phyloP scores from a whole-genome alignment of 139 green algal genomes.

The Micractinium conductrix region DNA sequence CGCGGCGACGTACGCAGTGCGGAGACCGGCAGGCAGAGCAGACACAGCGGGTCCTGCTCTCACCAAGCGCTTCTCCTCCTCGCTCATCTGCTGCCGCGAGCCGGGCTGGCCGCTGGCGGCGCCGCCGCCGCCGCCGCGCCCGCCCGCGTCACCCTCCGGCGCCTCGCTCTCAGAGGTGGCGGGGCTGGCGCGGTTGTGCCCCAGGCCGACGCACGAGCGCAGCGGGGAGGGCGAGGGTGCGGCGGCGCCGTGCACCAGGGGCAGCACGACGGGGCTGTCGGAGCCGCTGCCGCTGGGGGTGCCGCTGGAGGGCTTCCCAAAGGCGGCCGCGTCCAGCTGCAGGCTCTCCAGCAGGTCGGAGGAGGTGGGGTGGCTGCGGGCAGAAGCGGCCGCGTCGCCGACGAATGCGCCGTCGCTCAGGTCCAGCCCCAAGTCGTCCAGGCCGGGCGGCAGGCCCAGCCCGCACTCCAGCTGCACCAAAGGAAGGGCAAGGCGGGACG shows the following conservation, averaged over 20 bases:
- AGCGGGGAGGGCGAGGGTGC: background rate
- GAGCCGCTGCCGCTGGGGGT: constrained; percentile 5
- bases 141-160: background rate
- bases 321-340: constrained; percentile 11
- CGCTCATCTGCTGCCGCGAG: background rate
- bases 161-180: constrained; percentile 41
- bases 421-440: constrained; percentile 19
- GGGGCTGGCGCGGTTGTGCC: constrained; percentile 8
- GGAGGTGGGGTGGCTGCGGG: background rate
- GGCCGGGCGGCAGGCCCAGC: background rate
- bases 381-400: background rate
- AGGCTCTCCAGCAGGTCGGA: constrained; percentile 37
- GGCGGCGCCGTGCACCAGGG: background rate
- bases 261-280: constrained; percentile 13
- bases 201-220: background rate
- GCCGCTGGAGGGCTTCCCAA: constrained; percentile 1
- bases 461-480: constrained; percentile 1
- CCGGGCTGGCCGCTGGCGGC: background rate
- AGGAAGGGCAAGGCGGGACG: background rate
- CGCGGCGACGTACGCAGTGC: too few relatives aligned
- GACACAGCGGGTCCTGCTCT: background rate
- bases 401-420: background rate
- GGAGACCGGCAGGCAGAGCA: too few relatives aligned
- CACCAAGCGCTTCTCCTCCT: constrained; percentile 32
- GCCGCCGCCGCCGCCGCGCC: background rate